These are phyloP conservation scores for Hypoxylon sp. DNA, from an alignment of 2,329 filamentous ascomycete species.

Conservation along the genomic window DNA sequence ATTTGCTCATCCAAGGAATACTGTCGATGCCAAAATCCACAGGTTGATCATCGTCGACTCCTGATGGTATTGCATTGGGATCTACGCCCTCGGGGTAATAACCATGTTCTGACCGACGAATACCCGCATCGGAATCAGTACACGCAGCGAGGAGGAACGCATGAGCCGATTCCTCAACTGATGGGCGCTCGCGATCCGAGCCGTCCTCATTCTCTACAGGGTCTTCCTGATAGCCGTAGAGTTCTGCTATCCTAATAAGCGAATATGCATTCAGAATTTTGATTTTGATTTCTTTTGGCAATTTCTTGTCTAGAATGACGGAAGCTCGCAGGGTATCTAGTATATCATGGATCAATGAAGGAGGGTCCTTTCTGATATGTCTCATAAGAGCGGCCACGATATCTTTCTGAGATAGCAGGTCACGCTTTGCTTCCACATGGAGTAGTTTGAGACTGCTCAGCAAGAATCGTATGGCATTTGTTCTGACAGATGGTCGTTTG, in stretches of 20 bases:
- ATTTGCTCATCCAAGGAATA: slow-evolving; percentile 78
- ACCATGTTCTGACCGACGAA: slow-evolving; percentile 83
- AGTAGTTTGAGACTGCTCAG: slow-evolving; percentile 85
- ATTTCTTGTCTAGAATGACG: slow-evolving; percentile 80
- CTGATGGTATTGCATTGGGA: slow-evolving; percentile 60
- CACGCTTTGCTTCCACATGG: slow-evolving; percentile 81
- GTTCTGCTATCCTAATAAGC: slow-evolving; percentile 77
- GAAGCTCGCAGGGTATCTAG: slow-evolving; percentile 78
- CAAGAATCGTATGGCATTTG: slow-evolving; percentile 86
- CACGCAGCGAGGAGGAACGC: slow-evolving; percentile 82
- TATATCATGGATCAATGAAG: slow-evolving; percentile 81
- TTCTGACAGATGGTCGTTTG: slow-evolving; percentile 83
- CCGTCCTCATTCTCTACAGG: slow-evolving; percentile 53
- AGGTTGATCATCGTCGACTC: slow-evolving; percentile 62
- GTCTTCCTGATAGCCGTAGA: slow-evolving; percentile 76
- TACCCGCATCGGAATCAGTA: slow-evolving; percentile 79
- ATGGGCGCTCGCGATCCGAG: slow-evolving; percentile 58
- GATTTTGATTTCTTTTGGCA: slow-evolving; percentile 82
- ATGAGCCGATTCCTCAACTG: slow-evolving; percentile 79
- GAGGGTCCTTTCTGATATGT: slow-evolving; percentile 82
- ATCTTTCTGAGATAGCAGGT: slow-evolving; percentile 84
- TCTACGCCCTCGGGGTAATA: slow-evolving; percentile 83
- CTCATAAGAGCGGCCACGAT: slow-evolving; percentile 80
- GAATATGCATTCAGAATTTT: slow-evolving; percentile 82
- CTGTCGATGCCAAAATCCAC: slow-evolving; percentile 78